Base-by-base conservation (phyloP, 2,329 filamentous ascomycete genomes). In the Ambrosiella beaveri region DNA sequence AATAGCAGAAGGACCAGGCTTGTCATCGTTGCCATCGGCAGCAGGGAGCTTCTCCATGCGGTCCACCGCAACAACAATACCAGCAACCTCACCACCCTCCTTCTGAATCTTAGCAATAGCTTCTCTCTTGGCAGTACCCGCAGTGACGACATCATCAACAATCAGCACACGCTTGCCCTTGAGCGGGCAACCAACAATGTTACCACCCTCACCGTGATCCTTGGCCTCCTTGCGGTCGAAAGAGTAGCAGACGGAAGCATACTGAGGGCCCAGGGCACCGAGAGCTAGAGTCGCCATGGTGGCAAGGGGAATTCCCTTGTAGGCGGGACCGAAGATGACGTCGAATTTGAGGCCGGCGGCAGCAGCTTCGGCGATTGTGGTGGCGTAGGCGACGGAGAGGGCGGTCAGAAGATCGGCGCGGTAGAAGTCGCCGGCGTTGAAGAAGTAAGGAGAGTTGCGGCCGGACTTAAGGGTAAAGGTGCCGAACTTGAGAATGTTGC, bases 141-240 rank as follows among this genome's bases (percentile, higher is more conserved):
- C 91, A 0, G 90, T 96, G 66, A 97, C 91, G 59, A 98, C 91
- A 71, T 97, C 93, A 74, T 98, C 93, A 45, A 98, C 84, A 64
- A 98, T 86, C 39, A 98, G 76, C 13, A 96, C 82, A 61, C 79
- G 81, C 78, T 93, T 90, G 57, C 87, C 90, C 71, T 86, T 85
- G 56, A 97, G 74, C 6, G 84, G 78, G 37, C 88, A 86, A 9
- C 93, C 93, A 12, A 97, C 90, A 65, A 97, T 95, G 68, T 81
- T 86, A 50, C 93, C 91, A 39, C 91, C 91, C 72, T 98, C 93
- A 50, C 93, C 91, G 69, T 97, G 91, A 66, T 88, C 86, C 75
- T 97, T 97, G 66, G 84, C 86, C 73, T 97, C 93, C 73, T 97
- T 97, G 66, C 93, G 82, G 73, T 97, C 94, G 73, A 95, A 97